Conservation (phyloP, 1,139 yeast species). For the Zygoascus meyerae region DNA sequence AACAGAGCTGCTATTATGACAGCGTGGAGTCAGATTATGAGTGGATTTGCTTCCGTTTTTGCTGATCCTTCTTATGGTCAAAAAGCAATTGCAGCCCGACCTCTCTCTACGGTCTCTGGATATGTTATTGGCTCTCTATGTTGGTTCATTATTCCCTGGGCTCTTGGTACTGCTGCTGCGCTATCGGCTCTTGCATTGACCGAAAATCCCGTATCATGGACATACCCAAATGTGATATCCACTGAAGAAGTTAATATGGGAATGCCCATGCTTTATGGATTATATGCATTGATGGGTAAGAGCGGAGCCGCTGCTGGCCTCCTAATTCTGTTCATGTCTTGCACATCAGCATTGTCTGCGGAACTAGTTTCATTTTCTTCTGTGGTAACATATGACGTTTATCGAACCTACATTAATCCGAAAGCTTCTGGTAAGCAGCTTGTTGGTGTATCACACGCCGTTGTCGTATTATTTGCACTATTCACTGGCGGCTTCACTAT, state of each 20-base stretch:
- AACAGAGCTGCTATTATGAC: slow-evolving; percentile 54
- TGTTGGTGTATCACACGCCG: slow-evolving; percentile 56
- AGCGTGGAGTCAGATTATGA: slow-evolving; percentile 24
- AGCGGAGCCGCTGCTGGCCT: slow-evolving; percentile 80
- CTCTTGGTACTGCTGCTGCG: slow-evolving; percentile 76
- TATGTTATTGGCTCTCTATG: slow-evolving; percentile 78
- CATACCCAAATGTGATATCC: slow-evolving; percentile 58
- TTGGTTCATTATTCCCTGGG: slow-evolving; percentile 84
- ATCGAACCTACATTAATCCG: slow-evolving; percentile 70
- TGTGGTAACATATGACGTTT: slow-evolving; percentile 73
- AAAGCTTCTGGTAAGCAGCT: slow-evolving; percentile 65
- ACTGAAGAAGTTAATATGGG: slow-evolving; percentile 69
- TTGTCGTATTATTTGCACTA: slow-evolving; percentile 59
- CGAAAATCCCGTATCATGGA: slow-evolving; percentile 61
- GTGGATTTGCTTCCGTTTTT: slow-evolving; percentile 27
- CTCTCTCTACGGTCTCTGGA: slow-evolving; percentile 77
- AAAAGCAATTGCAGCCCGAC: slow-evolving; percentile 79
- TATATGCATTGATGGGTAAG: slow-evolving; percentile 71
- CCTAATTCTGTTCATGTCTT: slow-evolving; percentile 71
- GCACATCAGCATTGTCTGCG: slow-evolving; percentile 52
- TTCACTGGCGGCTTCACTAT: slow-evolving; percentile 74
- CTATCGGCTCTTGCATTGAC: slow-evolving; percentile 70
- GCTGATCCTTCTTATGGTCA: slow-evolving; percentile 20
- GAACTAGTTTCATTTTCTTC: slow-evolving; percentile 82
- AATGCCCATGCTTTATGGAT: slow-evolving; percentile 75